Evolutionary conservation across 805 yeast genomes (phyloP).

Genomic region (Cyberlindnera xishuangbannaensis): DNA sequence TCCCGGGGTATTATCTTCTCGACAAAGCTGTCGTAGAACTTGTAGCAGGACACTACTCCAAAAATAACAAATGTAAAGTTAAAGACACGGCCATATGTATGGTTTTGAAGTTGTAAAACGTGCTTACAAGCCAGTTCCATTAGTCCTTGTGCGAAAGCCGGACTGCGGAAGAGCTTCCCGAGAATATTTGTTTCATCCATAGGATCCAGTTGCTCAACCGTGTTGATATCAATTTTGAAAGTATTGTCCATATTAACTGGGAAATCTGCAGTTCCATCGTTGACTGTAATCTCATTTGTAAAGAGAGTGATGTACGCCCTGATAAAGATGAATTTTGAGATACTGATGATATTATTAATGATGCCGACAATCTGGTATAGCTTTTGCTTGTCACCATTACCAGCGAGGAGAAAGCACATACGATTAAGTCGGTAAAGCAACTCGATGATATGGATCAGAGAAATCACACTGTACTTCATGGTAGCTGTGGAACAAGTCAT

Average conservation of each 20-base stretch:
- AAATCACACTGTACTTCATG: slow-evolving; percentile 19
- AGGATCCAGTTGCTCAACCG: slow-evolving; percentile 16
- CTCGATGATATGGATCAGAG: slow-evolving; percentile 20
- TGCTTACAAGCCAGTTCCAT: slow-evolving; percentile 12
- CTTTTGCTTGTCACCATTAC: slow-evolving; percentile 3
- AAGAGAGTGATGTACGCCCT: slow-evolving; percentile 14
- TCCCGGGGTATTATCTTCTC: slow-evolving; percentile 4
- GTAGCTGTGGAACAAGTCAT: slow-evolving; percentile 12
- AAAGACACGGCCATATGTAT: slow-evolving; percentile 6
- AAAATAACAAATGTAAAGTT: slow-evolving; percentile 7
- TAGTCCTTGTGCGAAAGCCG: slow-evolving; percentile 9
- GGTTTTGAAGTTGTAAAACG: slow-evolving; percentile 7
- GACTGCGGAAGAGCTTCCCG: slow-evolving; percentile 3
- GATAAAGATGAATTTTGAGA: slow-evolving; percentile 12
- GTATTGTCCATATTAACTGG: slow-evolving; percentile 1
- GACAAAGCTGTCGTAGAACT: slow-evolving; percentile 8
- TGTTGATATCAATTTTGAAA: slow-evolving; percentile 1
- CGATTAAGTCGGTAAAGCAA: slow-evolving; percentile 13
- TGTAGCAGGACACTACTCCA: slow-evolving; percentile 10
- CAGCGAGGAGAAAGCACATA: slow-evolving; percentile 3
- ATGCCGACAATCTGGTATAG: slow-evolving; percentile 16
- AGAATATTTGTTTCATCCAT: slow-evolving; percentile 1
- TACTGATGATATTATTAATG: slow-evolving; percentile 6
- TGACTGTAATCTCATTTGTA: slow-evolving; percentile 4
- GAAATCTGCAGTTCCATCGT: background rate